Base-by-base conservation (phyloP, 2,329 filamentous ascomycete species). In the Ambrosiella xylebori region DNA sequence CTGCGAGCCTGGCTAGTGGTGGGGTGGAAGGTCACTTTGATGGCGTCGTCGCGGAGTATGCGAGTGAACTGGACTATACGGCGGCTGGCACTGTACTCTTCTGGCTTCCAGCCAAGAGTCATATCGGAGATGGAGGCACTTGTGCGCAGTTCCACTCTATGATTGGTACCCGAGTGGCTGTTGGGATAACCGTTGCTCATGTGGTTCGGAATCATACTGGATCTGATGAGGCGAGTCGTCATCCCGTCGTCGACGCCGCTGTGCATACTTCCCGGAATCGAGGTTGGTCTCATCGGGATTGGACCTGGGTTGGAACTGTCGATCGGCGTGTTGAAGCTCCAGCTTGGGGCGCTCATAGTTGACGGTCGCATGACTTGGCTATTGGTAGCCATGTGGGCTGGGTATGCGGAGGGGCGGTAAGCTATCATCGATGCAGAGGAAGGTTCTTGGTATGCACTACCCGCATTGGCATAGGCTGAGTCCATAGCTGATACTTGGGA, bases 51-150 rank as follows among this genome's bases (percentile, higher is more conserved):
- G 39, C 76, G 77, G 70, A 97, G 91, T 61, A 80, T 81, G 65
- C 93, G 84, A 64, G 79, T 84, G 73, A 98, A 98, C 64, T 90
- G 81, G 15, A 98, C 90, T 41, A 98, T 83, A 40, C 93, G 81
- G 52, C 93, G 78, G 65, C 86, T 85, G 57, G 82, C 81, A 41
- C 84, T 79, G 71, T 81, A 83, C 69, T 98, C 93, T 62, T 95
- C 88, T 36, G 77, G 71, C 0, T 81, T 84, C 93, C 93, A 98
- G 61, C 82, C 79, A 62, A 85, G 79, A 0, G 82, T 82, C 91
- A 97, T 96, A 7, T 76, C 73, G 56, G 89, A 82, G 53, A 98
- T 77, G 65, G 96, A 87, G 17, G 90, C 90, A 57, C 85, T 80
- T 61, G 97, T 85, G 66, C 93, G 88, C 37, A 97, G 74, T 15